Evolutionary conservation across 2,329 filamentous ascomycete genomes (phyloP), one percentile per base, ranked within the genome.

Genomic region (Sarocladium oryzae): DNA sequence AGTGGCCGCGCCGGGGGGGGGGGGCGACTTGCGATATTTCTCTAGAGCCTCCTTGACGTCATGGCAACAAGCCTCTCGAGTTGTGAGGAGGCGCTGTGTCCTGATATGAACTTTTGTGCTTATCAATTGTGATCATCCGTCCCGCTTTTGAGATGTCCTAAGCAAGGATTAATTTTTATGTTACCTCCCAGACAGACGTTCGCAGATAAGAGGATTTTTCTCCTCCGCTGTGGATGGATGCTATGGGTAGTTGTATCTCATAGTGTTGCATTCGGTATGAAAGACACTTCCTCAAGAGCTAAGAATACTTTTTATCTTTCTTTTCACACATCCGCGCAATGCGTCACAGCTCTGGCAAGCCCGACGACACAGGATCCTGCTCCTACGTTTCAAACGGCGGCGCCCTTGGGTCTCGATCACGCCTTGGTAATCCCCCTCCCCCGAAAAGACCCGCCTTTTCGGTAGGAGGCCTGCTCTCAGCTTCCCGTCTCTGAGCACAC

Each of bases 41-140:
- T 13, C 23, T 13, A 40, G 40, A 43, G 40, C 40, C 40, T 43
- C 40, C 23, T 43, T 43, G 40, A 43, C 40, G 40, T 43, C 40
- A 43, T 43, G 13, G 9, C 11, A 16, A 16, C 21, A 43, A 43
- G 40, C 21, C 26, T 40, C 18, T 36, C 5, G 33, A 36, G 33
- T 36, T 36, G 10, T 5, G 5, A 15, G n/a, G 33, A n/a, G 33
- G 7, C 18, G 11, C 18, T 16, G 8, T 7, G 33, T 36, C 33
- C 18, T 20, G 37, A 40, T 40, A 40, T 40, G 18, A 23, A 15
- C 16, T 23, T 20, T 23, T 23, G n/a, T n/a, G 21, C 9, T 23
- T 26, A n/a, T 43, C 40, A n/a, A 28, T 26, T 16, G 16, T 16
- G 9, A 20, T 43, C 40, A 15, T 43, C n/a, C 40, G 40, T 43